Conservation (phyloP, 2,329 filamentous ascomycete species). For the Cladosporium sp. region DNA sequence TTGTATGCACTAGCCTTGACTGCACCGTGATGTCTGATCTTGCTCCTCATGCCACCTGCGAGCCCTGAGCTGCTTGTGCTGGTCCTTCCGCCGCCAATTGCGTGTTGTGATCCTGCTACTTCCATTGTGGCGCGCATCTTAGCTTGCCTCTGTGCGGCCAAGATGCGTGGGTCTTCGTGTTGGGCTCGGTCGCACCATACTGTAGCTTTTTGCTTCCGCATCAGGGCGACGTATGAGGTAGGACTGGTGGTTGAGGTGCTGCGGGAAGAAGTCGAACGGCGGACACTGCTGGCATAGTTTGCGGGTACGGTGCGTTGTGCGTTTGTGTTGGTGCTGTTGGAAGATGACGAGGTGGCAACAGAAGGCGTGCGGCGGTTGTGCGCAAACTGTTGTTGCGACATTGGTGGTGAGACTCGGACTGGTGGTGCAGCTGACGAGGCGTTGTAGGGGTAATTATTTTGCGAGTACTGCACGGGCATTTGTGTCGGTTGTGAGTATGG, state of each 20-base stretch:
- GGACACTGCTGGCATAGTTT: constrained; percentile 36
- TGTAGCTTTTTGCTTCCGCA: constrained; percentile 94
- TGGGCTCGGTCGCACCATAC: constrained; percentile 97
- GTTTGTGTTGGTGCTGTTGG: constrained; percentile 54
- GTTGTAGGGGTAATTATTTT: constrained; percentile 3
- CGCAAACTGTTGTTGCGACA: constrained; percentile 9
- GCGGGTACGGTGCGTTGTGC: constrained; percentile 42
- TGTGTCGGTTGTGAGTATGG: constrained; percentile 11
- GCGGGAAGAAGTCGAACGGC: constrained; percentile 78
- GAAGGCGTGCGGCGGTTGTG: constrained; percentile 58
- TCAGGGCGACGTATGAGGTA: constrained; percentile 88
- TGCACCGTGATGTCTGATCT: constrained; percentile 86
- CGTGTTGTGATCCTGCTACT: constrained; percentile 63
- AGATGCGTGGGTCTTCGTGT: constrained; percentile 80
- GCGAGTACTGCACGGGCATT: constrained; percentile 1
- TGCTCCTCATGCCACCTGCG: constrained; percentile 65
- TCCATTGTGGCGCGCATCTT: constrained; percentile 84
- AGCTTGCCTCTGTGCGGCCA: constrained; percentile 80
- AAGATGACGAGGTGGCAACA: constrained; percentile 71
- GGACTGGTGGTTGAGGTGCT: constrained; percentile 61
- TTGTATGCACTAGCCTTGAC: constrained; percentile 72
- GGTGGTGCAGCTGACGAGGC: constrained; percentile 1
- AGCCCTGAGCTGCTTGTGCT: constrained; percentile 39
- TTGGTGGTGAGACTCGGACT: constrained; percentile 15
- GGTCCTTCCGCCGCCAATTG: constrained; percentile 28